These are phyloP conservation scores for Tremellales sp. DNA, from an alignment of 1,284 basidiomycete species.

Conservation along the genomic window DNA sequence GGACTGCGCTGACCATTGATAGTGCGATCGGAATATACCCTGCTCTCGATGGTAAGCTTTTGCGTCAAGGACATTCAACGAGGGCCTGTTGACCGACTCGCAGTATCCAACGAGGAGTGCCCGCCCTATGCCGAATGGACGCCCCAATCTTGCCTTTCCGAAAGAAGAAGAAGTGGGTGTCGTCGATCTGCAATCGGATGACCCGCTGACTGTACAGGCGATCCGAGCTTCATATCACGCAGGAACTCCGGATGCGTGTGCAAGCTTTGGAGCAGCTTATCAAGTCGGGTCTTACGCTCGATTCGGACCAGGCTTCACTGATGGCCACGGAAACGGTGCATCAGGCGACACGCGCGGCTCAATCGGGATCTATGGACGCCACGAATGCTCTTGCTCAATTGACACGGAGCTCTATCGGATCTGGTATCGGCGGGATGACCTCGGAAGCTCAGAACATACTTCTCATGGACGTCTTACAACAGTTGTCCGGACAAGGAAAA, in stretches of 20 bases:
- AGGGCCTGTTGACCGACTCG: no score
- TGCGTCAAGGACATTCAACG: no score
- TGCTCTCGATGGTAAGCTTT: constrained; percentile 39
- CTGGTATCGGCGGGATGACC: constrained; percentile 28
- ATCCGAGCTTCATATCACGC: constrained; percentile 30
- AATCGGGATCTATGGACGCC: constrained; percentile 38
- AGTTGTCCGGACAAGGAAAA: constrained; percentile 4
- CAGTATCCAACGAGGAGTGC: constrained; percentile 43
- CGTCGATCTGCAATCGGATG: background rate
- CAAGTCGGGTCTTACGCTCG: constrained; percentile 35
- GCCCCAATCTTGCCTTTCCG: constrained; percentile 30
- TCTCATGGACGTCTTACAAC: constrained; percentile 43
- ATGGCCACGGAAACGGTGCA: constrained; percentile 43
- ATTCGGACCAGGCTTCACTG: constrained; percentile 31
- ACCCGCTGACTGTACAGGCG: constrained; percentile 8
- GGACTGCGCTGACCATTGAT: constrained; percentile 9
- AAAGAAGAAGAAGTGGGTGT: constrained; percentile 38
- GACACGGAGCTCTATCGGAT: constrained; percentile 21
- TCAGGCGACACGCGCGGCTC: constrained; percentile 39
- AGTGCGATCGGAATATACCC: constrained; percentile 47
- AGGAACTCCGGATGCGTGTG: constrained; percentile 38
- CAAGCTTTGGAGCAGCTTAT: constrained; percentile 44
- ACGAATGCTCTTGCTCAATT: constrained; percentile 38
- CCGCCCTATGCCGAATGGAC: constrained; percentile 45
- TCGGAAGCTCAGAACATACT: constrained; percentile 37